Evolutionary conservation across 768 basidiomycete genomes (phyloP), one percentile per base, ranked within the genome.

Genomic region (Lyophyllum decastes): DNA sequence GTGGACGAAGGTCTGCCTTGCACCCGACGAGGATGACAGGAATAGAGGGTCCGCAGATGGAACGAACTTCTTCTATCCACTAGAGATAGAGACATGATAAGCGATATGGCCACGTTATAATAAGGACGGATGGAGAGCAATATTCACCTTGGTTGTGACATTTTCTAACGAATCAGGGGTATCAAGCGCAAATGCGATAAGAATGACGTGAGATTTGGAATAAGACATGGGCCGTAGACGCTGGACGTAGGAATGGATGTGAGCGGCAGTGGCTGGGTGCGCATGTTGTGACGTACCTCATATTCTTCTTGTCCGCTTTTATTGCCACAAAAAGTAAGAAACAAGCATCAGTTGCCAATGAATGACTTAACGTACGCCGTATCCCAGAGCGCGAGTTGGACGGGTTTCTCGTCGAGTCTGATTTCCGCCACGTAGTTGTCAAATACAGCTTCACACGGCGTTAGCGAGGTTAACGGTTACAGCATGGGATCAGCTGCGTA

Each of bases 371-470:
- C 92, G 74, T 72, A 97, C 95, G 97, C 97, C 54, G 97, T 98
- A 82, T 99, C 97, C 97, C 97, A 98, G 44, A 98, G 76, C 41
- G 97, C 96, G 57, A 98, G 76, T 72, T 98, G 95, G 17, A 99
- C 94, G 35, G 95, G 93, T 74, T 98, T 98, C 63, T 95, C 95
- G 73, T 99, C 97, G 52, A 99, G 80, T 64, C 94, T 82, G 68
- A 99, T 98, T 80, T 99, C 97, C 47, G 97, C 96, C 62, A 98
- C 96, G 75, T 96, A 98, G 70, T 98, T 99, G 74, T 98, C 95
- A 68, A 98, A 98, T 50, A 98, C 90, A 63, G 95, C 95, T 95
- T 72, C 38, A 59, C 54, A 61, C 50, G 52, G 59, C 30, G 49
- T 67, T 33, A 63, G 62, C 59, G 54, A 61, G 48, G 53, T 52